A percentile compares a stretch with the other conserved stretches of the same genome.
These are phyloP conservation scores for Pogostemon cablin DNA, from an alignment of 257 asterid species.

Conservation along the genomic window DNA sequence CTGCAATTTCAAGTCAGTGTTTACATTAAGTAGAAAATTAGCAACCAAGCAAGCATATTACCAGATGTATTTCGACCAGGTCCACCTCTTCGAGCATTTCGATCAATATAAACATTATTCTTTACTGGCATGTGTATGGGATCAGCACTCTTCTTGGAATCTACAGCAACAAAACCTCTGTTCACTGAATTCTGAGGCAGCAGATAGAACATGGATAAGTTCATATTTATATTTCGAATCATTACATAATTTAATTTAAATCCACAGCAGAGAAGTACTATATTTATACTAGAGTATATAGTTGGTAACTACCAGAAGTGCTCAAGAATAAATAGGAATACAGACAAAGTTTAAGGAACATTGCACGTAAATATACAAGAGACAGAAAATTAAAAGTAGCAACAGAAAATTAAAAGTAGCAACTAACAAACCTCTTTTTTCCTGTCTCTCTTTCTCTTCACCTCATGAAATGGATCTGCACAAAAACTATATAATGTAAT, in stretches of 20 bases:
- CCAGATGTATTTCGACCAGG: slow-evolving; percentile 63
- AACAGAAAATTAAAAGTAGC: neutral
- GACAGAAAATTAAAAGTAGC: neutral
- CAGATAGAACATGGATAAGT: slow-evolving; percentile 28
- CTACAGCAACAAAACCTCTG: slow-evolving; percentile 54
- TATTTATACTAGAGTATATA: slow-evolving; percentile 7
- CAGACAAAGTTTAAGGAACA: neutral
- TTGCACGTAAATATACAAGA: slow-evolving; percentile 13
- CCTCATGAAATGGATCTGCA: slow-evolving; percentile 96
- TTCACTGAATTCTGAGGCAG: slow-evolving; percentile 58
- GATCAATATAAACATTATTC: slow-evolving; percentile 50
- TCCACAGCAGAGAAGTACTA: neutral
- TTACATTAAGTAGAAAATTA: neutral
- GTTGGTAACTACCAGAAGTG: slow-evolving; percentile 17
- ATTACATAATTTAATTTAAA: neutral
- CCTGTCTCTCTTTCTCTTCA: slow-evolving; percentile 83
- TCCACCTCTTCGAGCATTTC: slow-evolving; percentile 59
- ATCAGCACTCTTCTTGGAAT: slow-evolving; percentile 47
- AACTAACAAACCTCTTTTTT: slow-evolving; percentile 68
- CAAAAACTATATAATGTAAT: slow-evolving; percentile 17
- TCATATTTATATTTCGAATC: neutral
- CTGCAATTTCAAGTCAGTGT: neutral
- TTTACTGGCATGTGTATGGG: slow-evolving; percentile 43
- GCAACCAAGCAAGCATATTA: slow-evolving; percentile 35
- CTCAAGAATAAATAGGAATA: slow-evolving; percentile 5